A percentile compares a stretch with the other conserved stretches of the same genome.
These are phyloP conservation scores for Rhizophlyctis rosea DNA, from an alignment of 192 early-diverging fungal genomes.

Conservation along the genomic window DNA sequence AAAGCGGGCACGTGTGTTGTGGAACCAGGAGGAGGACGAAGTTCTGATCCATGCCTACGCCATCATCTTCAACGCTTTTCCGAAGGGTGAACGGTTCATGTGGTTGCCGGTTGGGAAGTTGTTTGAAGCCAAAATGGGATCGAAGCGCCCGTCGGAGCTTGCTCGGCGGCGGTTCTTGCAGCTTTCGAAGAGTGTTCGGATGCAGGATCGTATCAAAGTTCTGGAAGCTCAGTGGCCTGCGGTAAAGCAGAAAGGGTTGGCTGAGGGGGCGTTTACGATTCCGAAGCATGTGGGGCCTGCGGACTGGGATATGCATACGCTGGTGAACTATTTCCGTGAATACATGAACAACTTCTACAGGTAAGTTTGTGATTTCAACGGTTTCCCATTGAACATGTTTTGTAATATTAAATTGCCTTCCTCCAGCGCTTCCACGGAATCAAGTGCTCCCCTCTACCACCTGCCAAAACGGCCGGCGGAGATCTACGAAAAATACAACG, in stretches of 20 bases:
- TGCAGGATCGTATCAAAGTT: constrained; percentile 21
- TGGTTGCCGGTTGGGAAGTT: constrained; percentile 30
- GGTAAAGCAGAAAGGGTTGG: constrained; percentile 14
- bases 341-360: neutral
- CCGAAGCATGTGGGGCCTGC: constrained; percentile 2
- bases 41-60: constrained; percentile 33
- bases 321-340: constrained; percentile 19
- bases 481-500: neutral
- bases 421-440: too few species aligned
- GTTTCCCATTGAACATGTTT: too few species aligned
- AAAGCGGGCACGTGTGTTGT: constrained; percentile 18
- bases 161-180: constrained; percentile 29
- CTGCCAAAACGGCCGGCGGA: neutral
- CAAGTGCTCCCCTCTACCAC: constrained; percentile 1
- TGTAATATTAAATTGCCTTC: too few species aligned
- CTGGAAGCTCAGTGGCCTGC: constrained; percentile 31
- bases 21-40: constrained; percentile 29
- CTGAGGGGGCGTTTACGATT: constrained; percentile 12
- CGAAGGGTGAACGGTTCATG: constrained; percentile 16
- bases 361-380: too few species aligned
- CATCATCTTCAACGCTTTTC: constrained; percentile 21
- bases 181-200: constrained; percentile 10
- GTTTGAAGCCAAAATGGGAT: neutral
- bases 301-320: neutral
- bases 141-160: constrained; percentile 5